Evolutionary conservation across 176 grass and related monocot genomes (phyloP).

Genomic region (Metroxylon sagu): DNA sequence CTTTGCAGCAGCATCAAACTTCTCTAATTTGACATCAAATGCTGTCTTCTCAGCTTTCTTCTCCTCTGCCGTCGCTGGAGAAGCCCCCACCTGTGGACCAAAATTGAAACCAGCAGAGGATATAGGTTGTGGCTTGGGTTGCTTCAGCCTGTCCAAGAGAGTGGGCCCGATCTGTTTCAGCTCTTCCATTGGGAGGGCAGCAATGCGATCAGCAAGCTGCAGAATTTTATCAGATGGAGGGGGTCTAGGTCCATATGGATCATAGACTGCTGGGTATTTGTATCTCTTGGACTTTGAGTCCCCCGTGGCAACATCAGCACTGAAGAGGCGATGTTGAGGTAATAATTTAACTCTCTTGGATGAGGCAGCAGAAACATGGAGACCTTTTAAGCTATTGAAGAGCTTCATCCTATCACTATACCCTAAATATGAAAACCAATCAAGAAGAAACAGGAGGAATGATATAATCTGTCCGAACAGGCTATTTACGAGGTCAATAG

Average conservation of each 20-base stretch:
- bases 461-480: no score
- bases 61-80: conserved; percentile 40
- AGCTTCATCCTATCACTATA: conserved; percentile 35
- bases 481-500: no score
- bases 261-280: conserved; percentile 70
- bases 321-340: conserved; percentile 25
- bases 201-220: conserved; percentile 68
- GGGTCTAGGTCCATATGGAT: conserved; percentile 59
- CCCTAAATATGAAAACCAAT: no score
- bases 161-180: conserved; percentile 92
- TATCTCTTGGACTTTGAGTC: conserved; percentile 43
- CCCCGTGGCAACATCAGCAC: conserved; percentile 19
- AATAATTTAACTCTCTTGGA: conserved; percentile 8
- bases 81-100: conserved; percentile 33
- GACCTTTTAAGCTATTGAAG: conserved; percentile 19
- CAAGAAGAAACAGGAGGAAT: no score
- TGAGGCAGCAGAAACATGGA: conserved; percentile 18
- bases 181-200: conserved; percentile 58
- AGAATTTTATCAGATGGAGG: conserved; percentile 76
- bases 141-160: conserved; percentile 61
- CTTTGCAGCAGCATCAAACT: conserved; percentile 81
- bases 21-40: conserved; percentile 91
- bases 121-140: conserved; percentile 47
- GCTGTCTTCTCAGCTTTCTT: conserved; percentile 89
- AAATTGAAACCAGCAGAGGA: conserved; percentile 80